Conservation (phyloP, 495 filamentous ascomycete species). For the Daldinia bambusicola region DNA sequence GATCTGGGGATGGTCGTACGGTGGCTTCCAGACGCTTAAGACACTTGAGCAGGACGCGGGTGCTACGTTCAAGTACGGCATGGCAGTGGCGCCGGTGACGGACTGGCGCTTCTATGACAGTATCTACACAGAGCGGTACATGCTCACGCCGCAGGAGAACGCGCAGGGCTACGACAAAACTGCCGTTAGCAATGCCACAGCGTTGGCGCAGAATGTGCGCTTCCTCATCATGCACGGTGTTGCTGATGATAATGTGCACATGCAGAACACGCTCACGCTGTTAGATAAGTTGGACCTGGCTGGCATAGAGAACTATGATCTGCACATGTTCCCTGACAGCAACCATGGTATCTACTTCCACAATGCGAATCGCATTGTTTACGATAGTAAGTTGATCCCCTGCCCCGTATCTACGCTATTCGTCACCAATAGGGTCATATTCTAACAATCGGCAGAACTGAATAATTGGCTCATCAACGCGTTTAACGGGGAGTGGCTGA, state of each 20-base stretch:
- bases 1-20: conserved; percentile 99
- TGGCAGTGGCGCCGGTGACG: conserved; percentile 97
- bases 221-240: conserved; percentile 96
- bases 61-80: conserved; percentile 90
- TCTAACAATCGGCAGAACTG: conserved; percentile 70
- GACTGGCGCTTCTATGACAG: conserved; percentile 97
- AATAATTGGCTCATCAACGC: conserved; percentile 95
- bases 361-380: conserved; percentile 91
- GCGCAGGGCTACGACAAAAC: conserved; percentile 77
- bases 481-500: conserved; percentile 95
- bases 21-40: conserved; percentile 97
- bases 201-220: conserved; percentile 76
- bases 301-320: conserved; percentile 91
- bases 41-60: conserved; percentile 91
- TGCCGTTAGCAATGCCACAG: conserved; percentile 74
- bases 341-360: conserved; percentile 97
- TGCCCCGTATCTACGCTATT: not conserved
- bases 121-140: conserved; percentile 95
- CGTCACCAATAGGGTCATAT: not conserved
- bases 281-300: conserved; percentile 87
- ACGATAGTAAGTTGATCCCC: conserved; percentile 77
- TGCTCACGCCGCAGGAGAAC: conserved; percentile 91
- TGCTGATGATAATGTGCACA: conserved; percentile 95
- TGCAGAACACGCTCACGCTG: conserved; percentile 89
- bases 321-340: conserved; percentile 95